These are phyloP conservation scores for Cyberlindnera galapagoensis DNA, from an alignment of 805 yeast species.

Conservation along the genomic window DNA sequence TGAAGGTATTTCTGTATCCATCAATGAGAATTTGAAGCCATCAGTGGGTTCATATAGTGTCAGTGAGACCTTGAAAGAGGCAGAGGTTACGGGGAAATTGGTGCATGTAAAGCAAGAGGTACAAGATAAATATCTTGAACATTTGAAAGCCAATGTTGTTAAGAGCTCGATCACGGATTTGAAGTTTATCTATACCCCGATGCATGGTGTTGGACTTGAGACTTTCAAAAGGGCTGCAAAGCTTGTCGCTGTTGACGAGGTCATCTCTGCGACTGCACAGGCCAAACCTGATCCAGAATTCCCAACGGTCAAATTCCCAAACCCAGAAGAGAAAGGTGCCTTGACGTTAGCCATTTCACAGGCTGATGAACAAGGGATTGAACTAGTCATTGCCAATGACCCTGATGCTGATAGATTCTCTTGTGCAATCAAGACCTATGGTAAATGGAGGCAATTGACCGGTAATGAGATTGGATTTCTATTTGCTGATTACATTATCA, in stretches of 20 bases:
- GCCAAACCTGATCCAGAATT: slow-evolving; percentile 76
- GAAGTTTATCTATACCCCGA: slow-evolving; percentile 78
- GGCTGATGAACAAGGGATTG: slow-evolving; percentile 45
- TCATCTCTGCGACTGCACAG: slow-evolving; percentile 53
- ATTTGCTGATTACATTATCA: slow-evolving; percentile 60
- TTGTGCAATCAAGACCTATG: slow-evolving; percentile 51
- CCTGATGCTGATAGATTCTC: slow-evolving; percentile 97
- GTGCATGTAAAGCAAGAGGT: slow-evolving; percentile 36
- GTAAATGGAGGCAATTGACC: slow-evolving; percentile 68
- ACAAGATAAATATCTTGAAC: slow-evolving; percentile 33
- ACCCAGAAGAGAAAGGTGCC: slow-evolving; percentile 95
- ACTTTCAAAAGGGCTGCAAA: slow-evolving; percentile 40
- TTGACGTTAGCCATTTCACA: slow-evolving; percentile 57
- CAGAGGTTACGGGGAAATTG: slow-evolving; percentile 25
- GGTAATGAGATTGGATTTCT: slow-evolving; percentile 90
- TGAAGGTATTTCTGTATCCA: slow-evolving; percentile 55
- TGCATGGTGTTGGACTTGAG: slow-evolving; percentile 90
- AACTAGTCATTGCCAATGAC: slow-evolving; percentile 79
- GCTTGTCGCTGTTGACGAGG: slow-evolving; percentile 29
- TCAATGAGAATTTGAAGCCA: slow-evolving; percentile 56
- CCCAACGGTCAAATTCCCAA: slow-evolving; percentile 83
- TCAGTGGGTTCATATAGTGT: slow-evolving; percentile 49
- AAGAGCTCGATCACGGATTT: slow-evolving; percentile 23
- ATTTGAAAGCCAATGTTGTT: slow-evolving; percentile 29
- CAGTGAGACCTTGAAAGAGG: slow-evolving; percentile 28